These are phyloP conservation scores for Sporothrix schenckii DNA, from an alignment of 2,329 filamentous ascomycete genomes.

Conservation along the genomic window DNA sequence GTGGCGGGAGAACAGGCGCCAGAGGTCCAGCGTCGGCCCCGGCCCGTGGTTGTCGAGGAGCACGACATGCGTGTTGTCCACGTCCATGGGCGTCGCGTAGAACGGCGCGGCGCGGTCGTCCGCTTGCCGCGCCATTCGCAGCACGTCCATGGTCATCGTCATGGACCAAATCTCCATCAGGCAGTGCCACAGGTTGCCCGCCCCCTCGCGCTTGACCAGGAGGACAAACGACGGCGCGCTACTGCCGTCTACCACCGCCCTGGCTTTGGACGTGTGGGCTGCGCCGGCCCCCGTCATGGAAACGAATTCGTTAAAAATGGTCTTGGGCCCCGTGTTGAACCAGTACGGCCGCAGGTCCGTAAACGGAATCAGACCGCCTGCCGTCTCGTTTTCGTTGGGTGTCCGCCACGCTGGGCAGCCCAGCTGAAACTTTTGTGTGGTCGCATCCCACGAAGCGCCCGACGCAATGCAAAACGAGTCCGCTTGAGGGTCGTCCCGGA, in stretches of 20 bases:
- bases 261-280: background rate
- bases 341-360: slow-evolving; percentile 24
- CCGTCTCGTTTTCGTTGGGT: slow-evolving; percentile 29
- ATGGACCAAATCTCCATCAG: slow-evolving; percentile 37
- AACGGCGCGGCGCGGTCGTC: background rate
- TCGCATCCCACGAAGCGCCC: slow-evolving; percentile 23
- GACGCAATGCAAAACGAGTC: slow-evolving; percentile 34
- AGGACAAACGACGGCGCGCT: slow-evolving; percentile 18
- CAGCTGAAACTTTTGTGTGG: slow-evolving; percentile 10
- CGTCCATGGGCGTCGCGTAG: slow-evolving; percentile 28
- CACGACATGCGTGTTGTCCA: slow-evolving; percentile 36
- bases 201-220: slow-evolving; percentile 35
- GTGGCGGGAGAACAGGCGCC: slow-evolving; percentile 43
- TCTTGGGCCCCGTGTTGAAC: slow-evolving; percentile 34
- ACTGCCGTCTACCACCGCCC: too few species aligned
- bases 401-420: slow-evolving; percentile 25
- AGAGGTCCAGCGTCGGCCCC: slow-evolving; percentile 46
- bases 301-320: slow-evolving; percentile 29
- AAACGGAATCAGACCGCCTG: slow-evolving; percentile 28
- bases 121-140: slow-evolving; percentile 31
- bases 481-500: slow-evolving; percentile 27
- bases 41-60: slow-evolving; percentile 45
- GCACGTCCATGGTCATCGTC: slow-evolving; percentile 34
- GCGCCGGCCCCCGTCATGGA: background rate
- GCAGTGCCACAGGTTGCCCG: slow-evolving; percentile 35